Evolutionary conservation across 2,329 filamentous ascomycete genomes (phyloP).

Genomic region (Amauroascus verrucosus): DNA sequence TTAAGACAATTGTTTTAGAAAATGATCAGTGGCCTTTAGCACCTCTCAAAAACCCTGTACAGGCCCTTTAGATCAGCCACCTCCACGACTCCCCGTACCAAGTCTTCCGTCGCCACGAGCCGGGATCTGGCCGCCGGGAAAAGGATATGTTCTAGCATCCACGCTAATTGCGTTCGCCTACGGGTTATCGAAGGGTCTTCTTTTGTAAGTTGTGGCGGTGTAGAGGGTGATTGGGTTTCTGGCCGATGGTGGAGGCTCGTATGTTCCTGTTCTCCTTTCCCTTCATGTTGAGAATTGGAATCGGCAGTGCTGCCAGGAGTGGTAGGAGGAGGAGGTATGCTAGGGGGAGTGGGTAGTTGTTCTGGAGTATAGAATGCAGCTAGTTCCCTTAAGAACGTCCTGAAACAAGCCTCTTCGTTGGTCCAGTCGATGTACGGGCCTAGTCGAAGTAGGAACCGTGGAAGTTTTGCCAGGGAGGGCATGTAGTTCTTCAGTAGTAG

Average conservation of each 20-base stretch:
- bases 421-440: conserved; percentile 84
- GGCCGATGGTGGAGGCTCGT: neutral
- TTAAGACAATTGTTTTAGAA: neutral
- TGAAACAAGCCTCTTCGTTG: conserved; percentile 75
- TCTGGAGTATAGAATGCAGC: conserved; percentile 88
- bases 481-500: conserved; percentile 81
- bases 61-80: conserved; percentile 85
- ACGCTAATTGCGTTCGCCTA: conserved; percentile 58
- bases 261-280: neutral
- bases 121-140: conserved; percentile 82
- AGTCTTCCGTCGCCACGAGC: conserved; percentile 66
- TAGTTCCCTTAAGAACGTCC: conserved; percentile 72
- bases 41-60: conserved; percentile 90
- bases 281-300: conserved; percentile 12
- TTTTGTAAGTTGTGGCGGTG: conserved; percentile 39
- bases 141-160: conserved; percentile 70
- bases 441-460: conserved; percentile 74
- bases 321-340: too few relatives aligned
- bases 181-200: conserved; percentile 32
- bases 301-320: conserved; percentile 24
- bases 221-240: conserved; percentile 16
- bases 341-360: conserved; percentile 50
- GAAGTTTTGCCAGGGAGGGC: conserved; percentile 75
- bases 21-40: conserved; percentile 38
- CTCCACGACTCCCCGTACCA: conserved; percentile 72